Evolutionary conservation across 1,284 basidiomycete genomes (phyloP).

Genomic region (Flammula alnicola): DNA sequence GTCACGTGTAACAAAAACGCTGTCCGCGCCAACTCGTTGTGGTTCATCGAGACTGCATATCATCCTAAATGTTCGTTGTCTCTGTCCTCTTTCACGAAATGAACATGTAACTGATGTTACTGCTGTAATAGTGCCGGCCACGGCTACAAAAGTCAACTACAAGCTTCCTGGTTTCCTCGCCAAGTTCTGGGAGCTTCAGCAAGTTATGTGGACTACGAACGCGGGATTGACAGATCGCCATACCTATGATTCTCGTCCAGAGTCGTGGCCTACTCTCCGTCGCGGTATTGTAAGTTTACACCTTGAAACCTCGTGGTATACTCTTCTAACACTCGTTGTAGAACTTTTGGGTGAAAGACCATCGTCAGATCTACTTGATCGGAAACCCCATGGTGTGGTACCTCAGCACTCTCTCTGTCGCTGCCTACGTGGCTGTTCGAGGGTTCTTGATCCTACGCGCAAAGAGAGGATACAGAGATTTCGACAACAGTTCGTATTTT

Average conservation of each 20-base stretch:
- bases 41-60: constrained; percentile 90
- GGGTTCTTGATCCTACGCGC: constrained; percentile 85
- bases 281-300: constrained; percentile 84
- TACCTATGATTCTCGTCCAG: constrained; percentile 91
- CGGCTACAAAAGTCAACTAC: constrained; percentile 89
- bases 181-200: constrained; percentile 93
- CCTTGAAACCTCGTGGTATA: not conserved
- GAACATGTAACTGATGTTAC: constrained; percentile 4
- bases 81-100: constrained; percentile 36
- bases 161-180: constrained; percentile 82
- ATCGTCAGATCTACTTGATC: constrained; percentile 93
- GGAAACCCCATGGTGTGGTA: constrained; percentile 97
- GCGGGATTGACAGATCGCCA: constrained; percentile 94
- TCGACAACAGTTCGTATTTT: constrained; percentile 78
- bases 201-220: constrained; percentile 99
- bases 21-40: constrained; percentile 86
- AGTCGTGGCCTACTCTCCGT: constrained; percentile 85
- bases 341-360: constrained; percentile 99
- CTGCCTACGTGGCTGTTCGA: constrained; percentile 70
- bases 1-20: constrained; percentile 99
- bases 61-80: constrained; percentile 84
- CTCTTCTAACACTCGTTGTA: constrained; percentile 33
- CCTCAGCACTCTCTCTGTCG: constrained; percentile 75
- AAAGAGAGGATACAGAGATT: constrained; percentile 91
- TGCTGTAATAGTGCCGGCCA: constrained; percentile 57